Conservation (phyloP, 768 basidiomycete species). For the Clitopilus hobsonii region DNA sequence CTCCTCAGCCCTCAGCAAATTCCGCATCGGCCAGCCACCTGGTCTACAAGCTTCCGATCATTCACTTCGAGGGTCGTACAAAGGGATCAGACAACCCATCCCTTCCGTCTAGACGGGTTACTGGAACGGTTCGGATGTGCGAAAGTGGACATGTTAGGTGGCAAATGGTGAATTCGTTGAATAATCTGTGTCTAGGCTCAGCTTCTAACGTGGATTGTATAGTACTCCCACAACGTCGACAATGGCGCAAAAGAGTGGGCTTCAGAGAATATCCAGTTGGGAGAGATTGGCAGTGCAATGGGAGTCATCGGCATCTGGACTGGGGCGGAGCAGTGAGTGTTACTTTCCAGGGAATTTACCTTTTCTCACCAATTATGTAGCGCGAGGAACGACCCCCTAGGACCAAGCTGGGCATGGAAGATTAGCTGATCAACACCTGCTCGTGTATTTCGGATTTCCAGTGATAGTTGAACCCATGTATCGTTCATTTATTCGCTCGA, state of each 20-base stretch:
- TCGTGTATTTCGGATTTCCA: no score
- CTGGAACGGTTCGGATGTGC: conserved; percentile 43
- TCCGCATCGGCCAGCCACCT: conserved; percentile 10
- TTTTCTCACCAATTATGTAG: no score
- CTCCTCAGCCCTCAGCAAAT: conserved; percentile 18
- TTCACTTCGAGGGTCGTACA: conserved; percentile 44
- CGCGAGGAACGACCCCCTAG: conserved; percentile 31
- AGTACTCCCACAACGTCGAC: conserved; percentile 27
- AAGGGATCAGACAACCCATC: conserved; percentile 29
- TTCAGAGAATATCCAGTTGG: conserved; percentile 52
- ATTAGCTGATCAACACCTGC: conserved; percentile 6
- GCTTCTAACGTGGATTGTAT: background rate
- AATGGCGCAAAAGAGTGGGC: conserved; percentile 40
- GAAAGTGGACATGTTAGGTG: conserved; percentile 47
- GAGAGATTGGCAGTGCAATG: conserved; percentile 45
- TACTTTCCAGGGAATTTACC: no score
- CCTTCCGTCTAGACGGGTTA: conserved; percentile 27
- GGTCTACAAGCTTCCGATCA: conserved; percentile 38
- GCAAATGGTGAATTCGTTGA: conserved; percentile 33
- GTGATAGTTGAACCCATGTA: no score
- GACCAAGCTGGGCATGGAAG: conserved; percentile 26
- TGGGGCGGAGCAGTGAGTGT: conserved; percentile 40
- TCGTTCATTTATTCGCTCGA: no score
- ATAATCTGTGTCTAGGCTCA: background rate
- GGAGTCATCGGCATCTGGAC: conserved; percentile 44